Evolutionary conservation across 2,329 filamentous ascomycete species (phyloP), one percentile per base, ranked within the genome.

Genomic region (Penicillium sp.): DNA sequence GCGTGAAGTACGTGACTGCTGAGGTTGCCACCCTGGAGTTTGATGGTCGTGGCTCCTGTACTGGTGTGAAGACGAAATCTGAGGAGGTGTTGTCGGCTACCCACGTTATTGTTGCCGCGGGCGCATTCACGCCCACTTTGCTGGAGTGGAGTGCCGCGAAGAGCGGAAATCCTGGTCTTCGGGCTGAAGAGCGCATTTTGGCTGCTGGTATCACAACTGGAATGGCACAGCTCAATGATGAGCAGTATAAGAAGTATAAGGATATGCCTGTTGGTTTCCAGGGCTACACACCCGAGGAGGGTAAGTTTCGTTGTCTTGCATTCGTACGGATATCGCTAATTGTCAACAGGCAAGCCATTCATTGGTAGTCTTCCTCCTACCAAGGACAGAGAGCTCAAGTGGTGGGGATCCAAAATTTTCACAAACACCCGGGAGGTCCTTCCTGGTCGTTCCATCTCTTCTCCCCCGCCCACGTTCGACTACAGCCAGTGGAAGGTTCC

Each of bases 401-500:
- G 82, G 80, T 86, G 84, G 83, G 83, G 83, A 15, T 78, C 81
- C 51, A 81, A 77, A 52, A 85, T 85, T 58, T 85, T 86, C 71
- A 79, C 71, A 49, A 85, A 85, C 69, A 82, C 78, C 0, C 73
- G 73, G 15, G 79, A 82, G 55, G 75, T 82, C 6, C 60, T 81
- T 41, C 80, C 83, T 1, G 82, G 83, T 0, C 79, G 78, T 4
- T 70, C 73, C 46, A 70, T 87, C 47, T 88, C 85, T 3, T 78
- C 78, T 18, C 85, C 85, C 1, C 85, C 85, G 2, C 63, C 66
- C 2, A 64, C 58, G 15, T 60, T 61, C 44, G 85, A 87, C 60
- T 88, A 88, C 62, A 79, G 75, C 6, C 85, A 88, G 64, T 88
- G 85, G 85, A 77, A 84, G 25, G 82, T 87, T 63, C 66, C 85